Conservation (phyloP, 202 grass and related monocot genomes). For the Digitaria exilis region DNA sequence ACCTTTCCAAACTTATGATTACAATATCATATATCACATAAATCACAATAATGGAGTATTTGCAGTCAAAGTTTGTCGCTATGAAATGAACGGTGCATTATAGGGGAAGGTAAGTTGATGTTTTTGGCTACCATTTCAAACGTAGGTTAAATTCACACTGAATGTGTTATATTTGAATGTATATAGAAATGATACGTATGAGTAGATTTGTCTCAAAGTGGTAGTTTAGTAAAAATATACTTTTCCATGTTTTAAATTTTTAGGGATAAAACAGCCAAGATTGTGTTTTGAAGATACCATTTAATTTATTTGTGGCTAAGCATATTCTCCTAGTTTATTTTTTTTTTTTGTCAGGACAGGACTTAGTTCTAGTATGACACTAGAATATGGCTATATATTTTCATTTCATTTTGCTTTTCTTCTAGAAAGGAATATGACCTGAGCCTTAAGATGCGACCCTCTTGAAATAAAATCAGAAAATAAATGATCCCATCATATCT, state of each 20-base stretch:
- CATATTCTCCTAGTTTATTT: no score
- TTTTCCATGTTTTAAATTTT: background rate
- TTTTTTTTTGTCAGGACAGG: background rate
- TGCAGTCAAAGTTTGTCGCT: no score
- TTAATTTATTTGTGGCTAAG: no score
- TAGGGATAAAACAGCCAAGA: background rate
- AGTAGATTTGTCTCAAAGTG: background rate
- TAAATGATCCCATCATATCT: background rate
- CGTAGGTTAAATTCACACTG: background rate
- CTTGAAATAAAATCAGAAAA: background rate
- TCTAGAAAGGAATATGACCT: background rate
- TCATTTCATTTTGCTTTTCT: background rate
- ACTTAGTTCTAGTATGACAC: background rate
- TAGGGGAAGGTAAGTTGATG: no score
- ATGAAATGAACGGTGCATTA: no score
- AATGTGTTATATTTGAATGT: background rate
- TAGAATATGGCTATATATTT: background rate
- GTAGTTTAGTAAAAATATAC: background rate
- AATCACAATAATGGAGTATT: background rate
- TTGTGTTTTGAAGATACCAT: background rate
- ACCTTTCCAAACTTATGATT: background rate
- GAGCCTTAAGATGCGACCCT: background rate
- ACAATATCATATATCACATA: background rate
- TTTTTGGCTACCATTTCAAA: no score
- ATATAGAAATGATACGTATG: background rate